A percentile compares a stretch with the other conserved stretches of the same genome.
Conservation (phyloP, 2,329 filamentous ascomycete species). For the Penicillium sp. region DNA sequence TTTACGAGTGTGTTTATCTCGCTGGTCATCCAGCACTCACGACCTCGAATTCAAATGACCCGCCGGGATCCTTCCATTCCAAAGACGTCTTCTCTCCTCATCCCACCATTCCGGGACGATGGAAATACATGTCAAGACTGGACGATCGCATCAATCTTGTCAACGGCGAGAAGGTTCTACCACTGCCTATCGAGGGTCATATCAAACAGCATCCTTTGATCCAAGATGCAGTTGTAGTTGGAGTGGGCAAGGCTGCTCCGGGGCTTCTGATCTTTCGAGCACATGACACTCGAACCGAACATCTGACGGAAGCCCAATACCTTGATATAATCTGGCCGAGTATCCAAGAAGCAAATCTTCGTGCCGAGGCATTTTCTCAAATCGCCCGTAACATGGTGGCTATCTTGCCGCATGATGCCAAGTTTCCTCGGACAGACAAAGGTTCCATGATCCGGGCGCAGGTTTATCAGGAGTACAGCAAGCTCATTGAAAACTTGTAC, state of each 20-base stretch:
- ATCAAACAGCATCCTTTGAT: slow-evolving; percentile 33
- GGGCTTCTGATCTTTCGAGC: slow-evolving; percentile 31
- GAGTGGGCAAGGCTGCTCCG: slow-evolving; percentile 25
- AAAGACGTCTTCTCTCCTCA: slow-evolving; percentile 34
- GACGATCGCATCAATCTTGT: slow-evolving; percentile 34
- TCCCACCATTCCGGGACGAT: slow-evolving; percentile 28
- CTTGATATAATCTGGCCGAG: slow-evolving; percentile 39
- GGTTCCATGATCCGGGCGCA: slow-evolving; percentile 51
- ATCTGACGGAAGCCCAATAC: slow-evolving; percentile 32
- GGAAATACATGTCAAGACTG: slow-evolving; percentile 34
- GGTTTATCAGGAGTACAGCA: slow-evolving; percentile 46
- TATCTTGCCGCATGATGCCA: slow-evolving; percentile 32
- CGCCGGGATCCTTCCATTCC: slow-evolving; percentile 34
- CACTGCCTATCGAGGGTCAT: slow-evolving; percentile 32
- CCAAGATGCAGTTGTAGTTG: slow-evolving; percentile 34
- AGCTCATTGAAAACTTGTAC: slow-evolving; percentile 42
- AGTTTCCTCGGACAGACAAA: slow-evolving; percentile 53
- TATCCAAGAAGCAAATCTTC: slow-evolving; percentile 39
- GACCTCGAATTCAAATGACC: slow-evolving; percentile 32
- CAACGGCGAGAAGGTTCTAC: slow-evolving; percentile 37
- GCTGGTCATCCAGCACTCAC: slow-evolving; percentile 32
- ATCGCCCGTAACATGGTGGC: slow-evolving; percentile 44
- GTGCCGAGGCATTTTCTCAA: slow-evolving; percentile 45
- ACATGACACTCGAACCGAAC: slow-evolving; percentile 17
- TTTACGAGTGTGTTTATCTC: slow-evolving; percentile 35